Evolutionary conservation across 495 filamentous ascomycete species (phyloP), one percentile per base, ranked within the genome.

Genomic region (Xylaria scruposa): DNA sequence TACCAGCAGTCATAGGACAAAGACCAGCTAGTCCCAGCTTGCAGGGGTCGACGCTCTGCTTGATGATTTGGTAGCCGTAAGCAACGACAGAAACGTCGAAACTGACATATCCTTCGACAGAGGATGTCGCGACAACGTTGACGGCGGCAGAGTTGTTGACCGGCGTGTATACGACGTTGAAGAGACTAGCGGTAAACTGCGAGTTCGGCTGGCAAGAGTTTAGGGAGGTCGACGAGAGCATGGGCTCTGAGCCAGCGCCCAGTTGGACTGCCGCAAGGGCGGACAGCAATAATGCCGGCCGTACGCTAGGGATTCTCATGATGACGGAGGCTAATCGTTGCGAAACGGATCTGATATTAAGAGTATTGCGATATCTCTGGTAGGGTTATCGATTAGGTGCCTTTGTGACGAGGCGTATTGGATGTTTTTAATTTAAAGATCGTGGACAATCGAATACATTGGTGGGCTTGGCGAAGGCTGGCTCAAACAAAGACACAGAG

Each of bases 1-100:
- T 89, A 76, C 94, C 95, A 2, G 94, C 87, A 36, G 88, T 91
- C 96, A 99, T 99, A 59, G 95, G 95, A 82, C 96, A 99, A 78
- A 99, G 86, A 68, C 95, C 95, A 68, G 84, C 79, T 54, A 97
- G 81, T 51, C 87, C 82, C 72, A 87, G 81, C 2, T 86, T 80
- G 87, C 96, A 99, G 24, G 95, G 96, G 80, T 97, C 81, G 65
- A 98, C 74, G 3, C 83, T 88, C 71, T 89, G 83, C 51, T 81
- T 81, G 65, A 94, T 79, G 65, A 91, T 88, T 19, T 82, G 82
- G 82, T 91, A 93, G 73, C 95, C 95, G 79, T 98, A 98, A 19
- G 93, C 95, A 59, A 90, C 85, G 67, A 97, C 86, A 36, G 87
- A 81, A 68, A 98, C 77, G 49, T 94, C 91, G 62, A 95, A 94